phyloP scores from a whole-genome alignment of 495 filamentous ascomycete species.

The Lophiotrema nucula region DNA sequence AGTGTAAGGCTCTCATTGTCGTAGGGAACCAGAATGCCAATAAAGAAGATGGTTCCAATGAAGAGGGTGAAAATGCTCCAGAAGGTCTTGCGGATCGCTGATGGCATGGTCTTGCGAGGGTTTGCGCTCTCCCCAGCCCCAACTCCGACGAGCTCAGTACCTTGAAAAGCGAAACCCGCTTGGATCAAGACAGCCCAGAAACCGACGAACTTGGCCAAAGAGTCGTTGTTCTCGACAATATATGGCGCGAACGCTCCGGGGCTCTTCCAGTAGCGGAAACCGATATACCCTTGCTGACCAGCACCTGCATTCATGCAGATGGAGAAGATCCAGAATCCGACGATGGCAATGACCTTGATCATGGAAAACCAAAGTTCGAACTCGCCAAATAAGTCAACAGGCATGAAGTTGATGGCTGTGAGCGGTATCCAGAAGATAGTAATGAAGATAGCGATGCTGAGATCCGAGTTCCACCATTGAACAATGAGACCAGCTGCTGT shows the following conservation, averaged over 20 bases:
- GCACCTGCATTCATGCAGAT: conserved; percentile 34
- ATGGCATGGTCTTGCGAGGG: conserved; percentile 34
- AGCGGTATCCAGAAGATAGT: conserved; percentile 34
- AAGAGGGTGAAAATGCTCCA: conserved; percentile 31
- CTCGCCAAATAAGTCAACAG: conserved; percentile 33
- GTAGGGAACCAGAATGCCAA: conserved; percentile 36
- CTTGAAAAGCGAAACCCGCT: conserved; percentile 35
- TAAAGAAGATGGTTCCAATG: conserved; percentile 33
- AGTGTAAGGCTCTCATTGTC: conserved; percentile 32
- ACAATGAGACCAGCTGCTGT: conserved; percentile 35
- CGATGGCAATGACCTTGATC: conserved; percentile 32
- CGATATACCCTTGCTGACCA: conserved; percentile 29
- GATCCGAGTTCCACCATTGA: conserved; percentile 31
- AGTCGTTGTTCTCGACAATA: conserved; percentile 15
- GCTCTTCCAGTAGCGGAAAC: conserved; percentile 31
- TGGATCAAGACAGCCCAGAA: conserved; percentile 36
- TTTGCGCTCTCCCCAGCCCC: conserved; percentile 33
- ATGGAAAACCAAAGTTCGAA: conserved; percentile 35
- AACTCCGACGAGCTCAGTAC: conserved; percentile 33
- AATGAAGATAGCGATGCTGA: conserved; percentile 39
- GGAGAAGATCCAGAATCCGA: conserved; percentile 32
- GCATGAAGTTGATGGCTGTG: conserved; percentile 30
- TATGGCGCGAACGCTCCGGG: conserved; percentile 35
- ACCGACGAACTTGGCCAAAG: conserved; percentile 34
- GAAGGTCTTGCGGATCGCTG: conserved; percentile 31